A percentile compares a stretch with the other conserved stretches of the same genome.
These are phyloP conservation scores for Pseudohalonectria lignicola DNA, from an alignment of 2,329 filamentous ascomycete species.

Conservation along the genomic window DNA sequence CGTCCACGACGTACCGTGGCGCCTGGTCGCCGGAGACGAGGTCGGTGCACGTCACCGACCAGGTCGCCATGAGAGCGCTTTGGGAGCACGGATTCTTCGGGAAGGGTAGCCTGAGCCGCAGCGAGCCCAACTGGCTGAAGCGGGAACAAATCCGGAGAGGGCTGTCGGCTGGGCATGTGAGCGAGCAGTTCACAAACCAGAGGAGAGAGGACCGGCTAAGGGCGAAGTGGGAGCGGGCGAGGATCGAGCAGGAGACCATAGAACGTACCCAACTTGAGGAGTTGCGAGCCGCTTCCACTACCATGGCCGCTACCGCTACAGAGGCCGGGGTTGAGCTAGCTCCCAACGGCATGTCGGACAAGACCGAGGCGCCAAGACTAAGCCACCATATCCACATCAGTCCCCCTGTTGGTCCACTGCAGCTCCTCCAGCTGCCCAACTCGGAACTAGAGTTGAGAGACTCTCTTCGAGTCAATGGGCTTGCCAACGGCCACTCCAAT, in stretches of 20 bases:
- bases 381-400: too few species aligned
- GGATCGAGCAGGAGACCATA: slow-evolving; percentile 74
- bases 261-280: slow-evolving; percentile 37
- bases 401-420: slow-evolving; percentile 33
- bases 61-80: slow-evolving; percentile 62
- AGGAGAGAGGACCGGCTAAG: slow-evolving; percentile 71
- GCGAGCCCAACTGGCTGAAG: slow-evolving; percentile 88
- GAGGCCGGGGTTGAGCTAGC: neutral
- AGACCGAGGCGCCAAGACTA: too few species aligned
- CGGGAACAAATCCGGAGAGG: slow-evolving; percentile 66
- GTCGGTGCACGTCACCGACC: slow-evolving; percentile 75
- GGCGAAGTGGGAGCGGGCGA: slow-evolving; percentile 87
- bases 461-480: too few species aligned
- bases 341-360: too few species aligned
- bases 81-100: slow-evolving; percentile 99
- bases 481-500: too few species aligned
- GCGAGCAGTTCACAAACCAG: slow-evolving; percentile 68
- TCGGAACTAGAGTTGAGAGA: slow-evolving; percentile 27
- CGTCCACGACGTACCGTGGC: slow-evolving; percentile 54
- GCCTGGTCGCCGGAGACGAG: slow-evolving; percentile 73
- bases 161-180: slow-evolving; percentile 54
- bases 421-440: slow-evolving; percentile 45
- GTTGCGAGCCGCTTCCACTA: neutral
- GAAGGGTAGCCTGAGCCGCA: slow-evolving; percentile 84
- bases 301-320: neutral